These are phyloP conservation scores for Pseudopediastrum boryanum DNA, from an alignment of 139 green algal species.

Conservation along the genomic window DNA sequence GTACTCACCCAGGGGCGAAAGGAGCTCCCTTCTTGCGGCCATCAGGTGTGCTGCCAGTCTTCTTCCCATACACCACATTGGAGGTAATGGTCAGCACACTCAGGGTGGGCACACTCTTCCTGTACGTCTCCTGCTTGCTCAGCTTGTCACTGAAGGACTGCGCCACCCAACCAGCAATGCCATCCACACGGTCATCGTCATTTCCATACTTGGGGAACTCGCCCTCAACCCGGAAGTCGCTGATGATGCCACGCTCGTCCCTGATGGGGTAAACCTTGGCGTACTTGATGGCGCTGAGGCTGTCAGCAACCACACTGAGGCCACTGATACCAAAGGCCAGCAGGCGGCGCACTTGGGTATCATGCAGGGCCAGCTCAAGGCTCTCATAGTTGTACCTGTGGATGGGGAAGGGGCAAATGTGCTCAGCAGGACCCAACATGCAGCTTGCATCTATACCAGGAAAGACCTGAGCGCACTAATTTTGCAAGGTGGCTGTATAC, in stretches of 20 bases:
- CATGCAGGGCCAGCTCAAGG: constrained; percentile 79
- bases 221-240: constrained; percentile 70
- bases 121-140: constrained; percentile 67
- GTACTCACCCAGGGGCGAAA: constrained; percentile 75
- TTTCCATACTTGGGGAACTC: constrained; percentile 83
- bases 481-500: too few species aligned
- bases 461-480: too few species aligned
- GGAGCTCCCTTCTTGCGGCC: constrained; percentile 70
- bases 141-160: constrained; percentile 37
- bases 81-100: constrained; percentile 81
- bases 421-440: too few species aligned
- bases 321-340: constrained; percentile 78
- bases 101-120: constrained; percentile 68
- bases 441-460: too few species aligned
- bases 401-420: too few species aligned
- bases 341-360: constrained; percentile 68
- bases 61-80: constrained; percentile 74
- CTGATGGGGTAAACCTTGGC: constrained; percentile 64
- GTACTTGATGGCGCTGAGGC: constrained; percentile 78
- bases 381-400: constrained; percentile 74
- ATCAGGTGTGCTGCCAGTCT: constrained; percentile 68
- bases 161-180: constrained; percentile 53
- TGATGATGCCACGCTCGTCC: constrained; percentile 56
- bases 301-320: constrained; percentile 73
- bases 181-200: constrained; percentile 70